phyloP scores from a whole-genome alignment of 805 yeast species.

The Yamadazyma kitorensis region DNA sequence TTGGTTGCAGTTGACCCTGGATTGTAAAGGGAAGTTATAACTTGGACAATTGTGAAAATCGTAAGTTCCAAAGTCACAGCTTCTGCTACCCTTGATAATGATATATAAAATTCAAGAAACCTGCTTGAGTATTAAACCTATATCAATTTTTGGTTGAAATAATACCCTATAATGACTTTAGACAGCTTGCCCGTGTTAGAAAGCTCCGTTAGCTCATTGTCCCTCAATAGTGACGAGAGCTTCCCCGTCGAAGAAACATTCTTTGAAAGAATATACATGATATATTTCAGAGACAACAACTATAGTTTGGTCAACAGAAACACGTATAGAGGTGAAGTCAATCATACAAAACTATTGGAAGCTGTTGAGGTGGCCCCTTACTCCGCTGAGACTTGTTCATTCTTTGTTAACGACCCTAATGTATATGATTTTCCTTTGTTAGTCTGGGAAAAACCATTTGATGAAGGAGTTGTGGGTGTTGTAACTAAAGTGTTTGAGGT shows the following conservation, averaged over 20 bases:
- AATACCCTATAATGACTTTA: constrained; percentile 1
- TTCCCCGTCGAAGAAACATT: constrained; percentile 6
- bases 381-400: too few relatives aligned
- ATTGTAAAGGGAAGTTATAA: too few relatives aligned
- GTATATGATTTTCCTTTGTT: constrained; percentile 3
- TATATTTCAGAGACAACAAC: constrained; percentile 9
- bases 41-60: too few relatives aligned
- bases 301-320: constrained; percentile 3
- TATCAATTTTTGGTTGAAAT: too few relatives aligned
- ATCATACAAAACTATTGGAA: constrained; percentile 1
- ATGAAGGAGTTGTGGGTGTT: constrained; percentile 23
- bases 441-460: constrained; percentile 21
- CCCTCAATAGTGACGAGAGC: constrained; percentile 1
- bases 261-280: constrained; percentile 9
- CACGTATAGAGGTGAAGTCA: constrained; percentile 6
- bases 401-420: not conserved
- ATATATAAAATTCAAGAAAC: too few relatives aligned
- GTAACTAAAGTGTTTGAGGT: constrained; percentile 23
- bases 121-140: too few relatives aligned
- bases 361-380: too few relatives aligned
- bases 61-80: too few relatives aligned
- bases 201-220: constrained; percentile 8
- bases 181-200: constrained; percentile 8
- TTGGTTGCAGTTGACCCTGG: too few relatives aligned
- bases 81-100: too few relatives aligned